phyloP scores from a whole-genome alignment of 305 asterid genomes.

The Fraxinus velutina region DNA sequence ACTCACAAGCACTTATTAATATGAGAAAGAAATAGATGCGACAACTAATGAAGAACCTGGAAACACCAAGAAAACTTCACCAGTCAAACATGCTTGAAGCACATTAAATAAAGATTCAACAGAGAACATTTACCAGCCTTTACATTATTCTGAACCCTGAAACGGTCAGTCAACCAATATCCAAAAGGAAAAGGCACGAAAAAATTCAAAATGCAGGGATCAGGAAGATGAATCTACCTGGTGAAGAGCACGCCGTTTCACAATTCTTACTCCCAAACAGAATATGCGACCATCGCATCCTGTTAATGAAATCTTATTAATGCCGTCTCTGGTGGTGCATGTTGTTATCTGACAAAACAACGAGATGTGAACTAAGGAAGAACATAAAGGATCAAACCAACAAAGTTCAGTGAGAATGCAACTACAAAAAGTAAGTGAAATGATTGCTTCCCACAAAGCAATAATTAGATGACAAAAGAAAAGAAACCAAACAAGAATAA shows the following conservation, averaged over 20 bases:
- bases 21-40: background rate
- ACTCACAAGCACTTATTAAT: background rate
- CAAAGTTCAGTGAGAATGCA: constrained; percentile 10
- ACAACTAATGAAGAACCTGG: background rate
- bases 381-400: constrained; percentile 14
- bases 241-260: constrained; percentile 77
- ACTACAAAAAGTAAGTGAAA: background rate
- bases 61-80: background rate
- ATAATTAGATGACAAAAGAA: background rate
- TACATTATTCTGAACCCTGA: constrained; percentile 14
- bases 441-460: constrained; percentile 1
- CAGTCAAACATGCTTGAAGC: constrained; percentile 10
- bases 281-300: constrained; percentile 89
- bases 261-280: constrained; percentile 91
- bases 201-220: constrained; percentile 16
- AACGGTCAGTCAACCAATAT: constrained; percentile 3
- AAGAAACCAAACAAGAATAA: background rate
- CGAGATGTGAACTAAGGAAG: constrained; percentile 27
- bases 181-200: background rate
- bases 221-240: constrained; percentile 49
- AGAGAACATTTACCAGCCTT: background rate
- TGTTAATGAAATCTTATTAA: constrained; percentile 74
- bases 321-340: constrained; percentile 90
- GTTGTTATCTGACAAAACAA: constrained; percentile 71
- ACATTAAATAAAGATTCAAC: background rate